A percentile compares a stretch with the other conserved stretches of the same genome.
These are phyloP conservation scores for Achlya hypogyna DNA, from an alignment of 352 stramenopile species.

Conservation along the genomic window DNA sequence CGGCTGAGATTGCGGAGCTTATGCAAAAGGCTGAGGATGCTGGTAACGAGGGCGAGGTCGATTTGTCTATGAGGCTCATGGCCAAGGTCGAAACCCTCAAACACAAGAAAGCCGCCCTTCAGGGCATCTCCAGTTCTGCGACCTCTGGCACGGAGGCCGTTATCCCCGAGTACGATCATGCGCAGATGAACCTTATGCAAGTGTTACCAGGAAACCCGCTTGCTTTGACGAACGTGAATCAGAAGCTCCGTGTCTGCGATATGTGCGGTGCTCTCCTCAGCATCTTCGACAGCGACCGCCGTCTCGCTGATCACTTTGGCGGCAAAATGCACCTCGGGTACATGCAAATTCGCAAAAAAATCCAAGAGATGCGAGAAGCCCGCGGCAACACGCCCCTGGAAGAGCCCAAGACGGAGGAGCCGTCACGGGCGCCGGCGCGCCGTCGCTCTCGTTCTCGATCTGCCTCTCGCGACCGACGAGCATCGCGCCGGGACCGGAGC, in stretches of 20 bases:
- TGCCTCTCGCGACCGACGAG: slow-evolving; percentile 10
- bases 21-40: slow-evolving; percentile 51
- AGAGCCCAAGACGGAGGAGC: neutral
- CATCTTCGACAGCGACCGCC: slow-evolving; percentile 87
- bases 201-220: slow-evolving; percentile 21
- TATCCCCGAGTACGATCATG: neutral
- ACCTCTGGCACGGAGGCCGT: neutral
- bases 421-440: neutral
- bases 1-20: slow-evolving; percentile 55
- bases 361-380: slow-evolving; percentile 51
- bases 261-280: slow-evolving; percentile 87
- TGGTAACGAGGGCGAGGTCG: slow-evolving; percentile 45
- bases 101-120: slow-evolving; percentile 34
- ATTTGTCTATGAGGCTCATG: slow-evolving; percentile 50
- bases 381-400: slow-evolving; percentile 21
- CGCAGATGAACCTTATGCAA: slow-evolving; percentile 8
- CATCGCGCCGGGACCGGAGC: slow-evolving; percentile 21
- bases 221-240: slow-evolving; percentile 43
- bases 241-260: slow-evolving; percentile 85
- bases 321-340: slow-evolving; percentile 88
- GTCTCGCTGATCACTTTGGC: slow-evolving; percentile 84
- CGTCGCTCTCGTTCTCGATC: slow-evolving; percentile 24
- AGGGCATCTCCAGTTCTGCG: slow-evolving; percentile 35
- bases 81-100: slow-evolving; percentile 57
- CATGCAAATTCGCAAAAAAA: slow-evolving; percentile 80